Percentiles rank a stretch among this genome's conserved stretches.
phyloP scores from a whole-genome alignment of 768 basidiomycete species.

The Mycena sanguinolenta region DNA sequence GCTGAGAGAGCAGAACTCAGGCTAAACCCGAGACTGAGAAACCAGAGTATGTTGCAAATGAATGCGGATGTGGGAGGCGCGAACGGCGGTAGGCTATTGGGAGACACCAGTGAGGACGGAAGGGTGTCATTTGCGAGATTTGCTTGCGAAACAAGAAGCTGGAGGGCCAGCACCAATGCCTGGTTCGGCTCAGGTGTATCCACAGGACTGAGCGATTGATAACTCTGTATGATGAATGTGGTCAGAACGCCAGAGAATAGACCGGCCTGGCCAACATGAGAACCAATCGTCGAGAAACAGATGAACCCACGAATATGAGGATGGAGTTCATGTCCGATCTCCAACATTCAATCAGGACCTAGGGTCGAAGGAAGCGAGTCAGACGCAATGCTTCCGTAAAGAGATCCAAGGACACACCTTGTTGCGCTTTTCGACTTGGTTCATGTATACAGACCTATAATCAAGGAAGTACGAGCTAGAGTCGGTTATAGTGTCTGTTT shows the following conservation, averaged over 20 bases:
- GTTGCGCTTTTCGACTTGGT: constrained; percentile 27
- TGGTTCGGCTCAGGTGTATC: constrained; percentile 30
- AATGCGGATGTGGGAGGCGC: constrained; percentile 46
- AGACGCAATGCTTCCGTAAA: background rate
- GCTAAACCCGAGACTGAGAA: constrained; percentile 59
- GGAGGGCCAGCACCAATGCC: constrained; percentile 22
- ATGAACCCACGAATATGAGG: constrained; percentile 29
- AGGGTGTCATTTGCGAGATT: constrained; percentile 15
- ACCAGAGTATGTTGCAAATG: constrained; percentile 59
- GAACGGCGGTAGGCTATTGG: constrained; percentile 33
- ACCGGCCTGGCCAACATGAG: constrained; percentile 39
- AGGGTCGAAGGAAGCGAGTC: background rate
- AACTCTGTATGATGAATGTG: constrained; percentile 45
- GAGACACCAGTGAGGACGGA: too few relatives aligned
- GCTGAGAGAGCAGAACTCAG: constrained; percentile 57
- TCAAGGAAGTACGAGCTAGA: too few relatives aligned
- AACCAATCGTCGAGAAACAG: background rate
- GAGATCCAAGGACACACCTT: background rate
- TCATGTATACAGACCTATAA: constrained; percentile 33
- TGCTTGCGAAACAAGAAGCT: constrained; percentile 30
- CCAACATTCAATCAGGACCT: constrained; percentile 26
- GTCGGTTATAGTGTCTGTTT: too few relatives aligned
- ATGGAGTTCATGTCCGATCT: constrained; percentile 35
- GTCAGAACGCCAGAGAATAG: constrained; percentile 47
- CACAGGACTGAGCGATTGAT: constrained; percentile 36